Percentiles rank a stretch among this genome's conserved stretches.
These are phyloP conservation scores for Phytophthora megakarya DNA, from an alignment of 352 stramenopile species.

Conservation along the genomic window DNA sequence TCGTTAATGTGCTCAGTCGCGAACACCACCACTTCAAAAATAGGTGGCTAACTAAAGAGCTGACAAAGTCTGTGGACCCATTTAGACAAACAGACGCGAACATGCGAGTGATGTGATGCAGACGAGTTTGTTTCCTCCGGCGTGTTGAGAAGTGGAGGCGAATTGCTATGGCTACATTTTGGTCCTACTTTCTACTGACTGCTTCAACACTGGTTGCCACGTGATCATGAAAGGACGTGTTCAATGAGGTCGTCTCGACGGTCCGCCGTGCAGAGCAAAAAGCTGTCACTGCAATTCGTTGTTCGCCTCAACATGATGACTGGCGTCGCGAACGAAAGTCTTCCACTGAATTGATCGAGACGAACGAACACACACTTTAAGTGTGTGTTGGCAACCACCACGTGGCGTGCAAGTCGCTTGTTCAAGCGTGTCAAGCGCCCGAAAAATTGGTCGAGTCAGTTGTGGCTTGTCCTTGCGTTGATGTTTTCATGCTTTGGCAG, in stretches of 20 bases:
- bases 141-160: not conserved
- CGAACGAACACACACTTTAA: constrained; percentile 5
- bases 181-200: constrained; percentile 14
- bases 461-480: constrained; percentile 15
- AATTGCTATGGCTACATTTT: constrained; percentile 24
- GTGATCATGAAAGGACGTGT: constrained; percentile 21
- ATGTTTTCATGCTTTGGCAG: not conserved
- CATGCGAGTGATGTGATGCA: too few species aligned
- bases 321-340: constrained; percentile 21
- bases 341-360: constrained; percentile 1
- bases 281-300: not conserved
- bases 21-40: constrained; percentile 15
- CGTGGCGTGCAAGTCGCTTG: constrained; percentile 4
- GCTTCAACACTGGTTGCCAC: not conserved
- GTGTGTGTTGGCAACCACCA: constrained; percentile 7
- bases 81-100: constrained; percentile 2
- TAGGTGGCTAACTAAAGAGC: constrained; percentile 31
- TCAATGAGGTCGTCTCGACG: not conserved
- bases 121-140: too few species aligned
- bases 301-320: not conserved
- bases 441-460: constrained; percentile 36
- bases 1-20: not conserved
- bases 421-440: constrained; percentile 8
- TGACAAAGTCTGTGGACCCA: not conserved
- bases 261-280: not conserved